phyloP scores from a whole-genome alignment of 2,329 filamentous ascomycete genomes.

The Herpotrichia juniperi region DNA sequence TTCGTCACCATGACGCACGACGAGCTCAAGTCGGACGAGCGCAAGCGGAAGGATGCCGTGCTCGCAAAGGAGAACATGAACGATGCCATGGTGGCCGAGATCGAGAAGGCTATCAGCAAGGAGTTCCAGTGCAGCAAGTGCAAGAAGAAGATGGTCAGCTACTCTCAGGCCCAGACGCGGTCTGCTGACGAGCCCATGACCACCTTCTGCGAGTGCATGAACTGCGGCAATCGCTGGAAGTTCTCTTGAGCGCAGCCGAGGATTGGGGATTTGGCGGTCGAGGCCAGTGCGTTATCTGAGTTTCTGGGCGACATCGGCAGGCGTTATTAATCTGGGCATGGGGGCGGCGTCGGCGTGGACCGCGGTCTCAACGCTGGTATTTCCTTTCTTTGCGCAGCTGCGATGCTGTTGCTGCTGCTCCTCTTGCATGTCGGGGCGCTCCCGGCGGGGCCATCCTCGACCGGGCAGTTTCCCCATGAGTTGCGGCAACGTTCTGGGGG shows the following conservation, averaged over 20 bases:
- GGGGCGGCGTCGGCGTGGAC: neutral
- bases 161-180: conserved; percentile 93
- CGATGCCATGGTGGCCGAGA: conserved; percentile 92
- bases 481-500: neutral
- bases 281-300: neutral
- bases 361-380: neutral
- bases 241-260: conserved; percentile 33
- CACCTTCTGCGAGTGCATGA: conserved; percentile 61
- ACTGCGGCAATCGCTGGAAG: conserved; percentile 60
- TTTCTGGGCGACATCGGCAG: neutral
- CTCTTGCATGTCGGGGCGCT: no score
- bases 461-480: no score
- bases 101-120: conserved; percentile 87
- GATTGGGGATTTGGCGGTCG: neutral
- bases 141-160: conserved; percentile 91
- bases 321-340: conserved; percentile 4
- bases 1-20: conserved; percentile 90
- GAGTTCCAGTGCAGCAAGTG: conserved; percentile 91
- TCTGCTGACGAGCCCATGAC: conserved; percentile 88
- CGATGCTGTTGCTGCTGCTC: neutral
- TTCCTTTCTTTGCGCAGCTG: neutral
- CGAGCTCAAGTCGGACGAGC: conserved; percentile 87
- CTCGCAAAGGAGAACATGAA: conserved; percentile 94
- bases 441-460: no score
- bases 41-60: conserved; percentile 74